A percentile compares a stretch with the other conserved stretches of the same genome.
phyloP scores from a whole-genome alignment of 441 rosid genomes.

The Corymbia citriodora region DNA sequence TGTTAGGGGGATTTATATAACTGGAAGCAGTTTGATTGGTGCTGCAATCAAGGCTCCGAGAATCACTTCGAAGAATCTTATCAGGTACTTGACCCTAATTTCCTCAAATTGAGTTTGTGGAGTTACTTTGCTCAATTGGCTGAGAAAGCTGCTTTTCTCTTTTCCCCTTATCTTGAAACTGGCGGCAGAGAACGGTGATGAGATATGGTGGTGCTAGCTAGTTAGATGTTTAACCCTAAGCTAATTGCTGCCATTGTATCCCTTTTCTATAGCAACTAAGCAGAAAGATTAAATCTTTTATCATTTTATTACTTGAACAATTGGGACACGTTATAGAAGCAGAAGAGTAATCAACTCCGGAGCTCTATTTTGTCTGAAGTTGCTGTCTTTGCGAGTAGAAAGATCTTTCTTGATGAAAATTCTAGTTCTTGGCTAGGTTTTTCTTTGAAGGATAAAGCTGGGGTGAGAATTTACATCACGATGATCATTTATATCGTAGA shows the following conservation, averaged over 20 bases:
- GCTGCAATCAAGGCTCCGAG: constrained; percentile 99
- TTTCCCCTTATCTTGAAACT: background rate
- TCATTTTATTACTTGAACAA: background rate
- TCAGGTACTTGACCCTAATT: constrained; percentile 40
- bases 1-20: constrained; percentile 87
- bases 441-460: background rate
- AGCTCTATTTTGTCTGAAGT: background rate
- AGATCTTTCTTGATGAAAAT: background rate
- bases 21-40: constrained; percentile 96
- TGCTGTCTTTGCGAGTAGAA: background rate
- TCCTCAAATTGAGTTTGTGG: background rate
- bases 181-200: background rate
- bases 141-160: background rate
- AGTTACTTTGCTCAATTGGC: background rate
- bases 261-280: background rate
- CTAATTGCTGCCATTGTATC: background rate
- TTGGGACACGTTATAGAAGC: background rate
- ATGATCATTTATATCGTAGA: background rate
- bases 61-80: constrained; percentile 94
- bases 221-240: background rate
- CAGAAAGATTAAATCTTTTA: background rate
- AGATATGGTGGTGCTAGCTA: background rate
- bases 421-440: background rate
- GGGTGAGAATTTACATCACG: background rate
- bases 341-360: background rate